A percentile compares a stretch with the other conserved stretches of the same genome.
Conservation (phyloP, 2,329 filamentous ascomycete genomes). For the Venturia carpophila region DNA sequence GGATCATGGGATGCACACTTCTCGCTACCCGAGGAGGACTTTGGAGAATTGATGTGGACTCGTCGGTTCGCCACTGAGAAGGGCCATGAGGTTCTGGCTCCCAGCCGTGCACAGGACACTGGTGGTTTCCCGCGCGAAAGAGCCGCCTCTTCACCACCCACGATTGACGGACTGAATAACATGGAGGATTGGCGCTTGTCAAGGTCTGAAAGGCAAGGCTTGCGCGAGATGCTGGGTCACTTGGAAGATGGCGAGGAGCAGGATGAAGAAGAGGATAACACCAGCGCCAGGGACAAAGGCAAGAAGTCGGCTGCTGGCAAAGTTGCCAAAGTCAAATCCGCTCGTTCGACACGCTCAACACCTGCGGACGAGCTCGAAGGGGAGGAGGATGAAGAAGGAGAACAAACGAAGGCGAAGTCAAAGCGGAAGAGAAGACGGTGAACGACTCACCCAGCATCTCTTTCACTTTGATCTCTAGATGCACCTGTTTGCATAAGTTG, state of each 20-base stretch:
- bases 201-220: neutral
- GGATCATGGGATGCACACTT: conserved; percentile 7
- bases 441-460: neutral
- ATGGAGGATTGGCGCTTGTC: neutral
- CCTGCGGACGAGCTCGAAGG: conserved; percentile 14
- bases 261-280: conserved; percentile 14
- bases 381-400: conserved; percentile 11
- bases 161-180: conserved; percentile 9
- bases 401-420: conserved; percentile 3
- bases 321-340: conserved; percentile 2
- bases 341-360: conserved; percentile 13
- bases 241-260: conserved; percentile 6
- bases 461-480: neutral
- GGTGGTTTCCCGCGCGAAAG: neutral
- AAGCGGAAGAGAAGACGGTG: conserved; percentile 13
- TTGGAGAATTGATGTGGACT: conserved; percentile 9
- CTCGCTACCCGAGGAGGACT: conserved; percentile 14
- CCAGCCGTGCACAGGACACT: neutral
- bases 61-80: conserved; percentile 3
- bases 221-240: neutral
- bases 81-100: conserved; percentile 5
- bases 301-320: conserved; percentile 11
- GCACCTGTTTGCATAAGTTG: neutral
- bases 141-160: conserved; percentile 9
- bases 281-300: conserved; percentile 12